A percentile compares a stretch with the other conserved stretches of the same genome.
Evolutionary conservation across 805 yeast genomes (phyloP).

Genomic region (Wickerhamomyces mucosus): DNA sequence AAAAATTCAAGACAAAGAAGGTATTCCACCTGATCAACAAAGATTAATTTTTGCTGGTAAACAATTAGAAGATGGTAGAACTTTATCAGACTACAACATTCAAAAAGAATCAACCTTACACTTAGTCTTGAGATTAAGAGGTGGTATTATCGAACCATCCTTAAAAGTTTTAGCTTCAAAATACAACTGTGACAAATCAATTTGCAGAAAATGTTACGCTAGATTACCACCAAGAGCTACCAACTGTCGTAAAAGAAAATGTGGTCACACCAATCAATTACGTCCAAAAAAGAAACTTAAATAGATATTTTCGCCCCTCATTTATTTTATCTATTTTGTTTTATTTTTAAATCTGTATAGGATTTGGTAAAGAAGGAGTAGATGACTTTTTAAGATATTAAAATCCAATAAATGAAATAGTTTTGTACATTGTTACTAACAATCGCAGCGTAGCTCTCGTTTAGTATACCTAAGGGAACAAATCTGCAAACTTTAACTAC

Average conservation of each 20-base stretch:
- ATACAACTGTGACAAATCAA: constrained; percentile 99
- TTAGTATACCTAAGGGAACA: no score
- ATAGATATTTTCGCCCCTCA: constrained; percentile 43
- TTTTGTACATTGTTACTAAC: no score
- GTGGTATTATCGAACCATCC: constrained; percentile 99
- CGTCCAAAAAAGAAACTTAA: constrained; percentile 99
- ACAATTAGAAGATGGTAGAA: constrained; percentile 99
- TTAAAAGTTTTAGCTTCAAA: constrained; percentile 98
- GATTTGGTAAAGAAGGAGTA: no score
- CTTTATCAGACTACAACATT: constrained; percentile 98
- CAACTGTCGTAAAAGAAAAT: constrained; percentile 99
- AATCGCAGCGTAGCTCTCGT: no score
- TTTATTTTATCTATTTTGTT: constrained; percentile 5
- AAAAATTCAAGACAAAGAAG: constrained; percentile 98
- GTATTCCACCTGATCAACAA: constrained; percentile 99
- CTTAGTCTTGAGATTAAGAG: constrained; percentile 94
- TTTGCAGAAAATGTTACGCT: constrained; percentile 99
- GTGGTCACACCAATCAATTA: constrained; percentile 99
- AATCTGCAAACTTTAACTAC: no score
- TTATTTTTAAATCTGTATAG: neutral
- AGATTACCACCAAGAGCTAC: constrained; percentile 99
- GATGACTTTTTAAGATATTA: no score
- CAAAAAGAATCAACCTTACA: constrained; percentile 98
- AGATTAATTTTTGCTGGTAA: constrained; percentile 99
- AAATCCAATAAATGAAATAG: no score